Conservation (phyloP, 805 yeast genomes). For the Kazachstania taianensis region DNA sequence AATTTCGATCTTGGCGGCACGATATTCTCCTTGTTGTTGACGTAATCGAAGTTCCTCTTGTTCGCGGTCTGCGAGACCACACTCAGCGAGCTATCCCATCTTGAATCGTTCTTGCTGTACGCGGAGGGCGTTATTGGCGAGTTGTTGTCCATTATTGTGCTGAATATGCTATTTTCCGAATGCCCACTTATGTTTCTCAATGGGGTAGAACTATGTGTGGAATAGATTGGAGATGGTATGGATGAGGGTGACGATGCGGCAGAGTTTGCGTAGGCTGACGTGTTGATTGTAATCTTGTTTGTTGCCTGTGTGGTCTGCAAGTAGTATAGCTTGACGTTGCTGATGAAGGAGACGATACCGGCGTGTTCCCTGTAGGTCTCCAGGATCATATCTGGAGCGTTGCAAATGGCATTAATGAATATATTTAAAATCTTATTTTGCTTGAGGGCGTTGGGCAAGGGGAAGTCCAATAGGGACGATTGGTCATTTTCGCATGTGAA, state of each 20-base stretch:
- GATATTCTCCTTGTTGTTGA: constrained; percentile 3
- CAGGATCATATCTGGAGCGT: constrained; percentile 18
- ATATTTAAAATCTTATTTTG: constrained; percentile 18
- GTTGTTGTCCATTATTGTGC: constrained; percentile 16
- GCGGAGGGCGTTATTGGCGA: constrained; percentile 29
- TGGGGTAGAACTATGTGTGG: constrained; percentile 24
- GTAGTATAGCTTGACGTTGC: constrained; percentile 10
- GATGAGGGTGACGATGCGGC: constrained; percentile 8
- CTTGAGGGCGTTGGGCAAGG: constrained; percentile 19
- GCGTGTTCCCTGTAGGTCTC: constrained; percentile 18
- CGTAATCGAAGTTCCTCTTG: constrained; percentile 3
- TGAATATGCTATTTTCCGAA: constrained; percentile 27
- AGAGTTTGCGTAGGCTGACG: background rate
- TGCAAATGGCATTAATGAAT: constrained; percentile 17
- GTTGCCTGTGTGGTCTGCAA: constrained; percentile 2
- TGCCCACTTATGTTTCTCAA: constrained; percentile 25
- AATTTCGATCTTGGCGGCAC: constrained; percentile 26
- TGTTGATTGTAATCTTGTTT: constrained; percentile 1
- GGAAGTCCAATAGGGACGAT: constrained; percentile 18
- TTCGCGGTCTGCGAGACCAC: constrained; percentile 9
- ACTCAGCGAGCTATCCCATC: constrained; percentile 18
- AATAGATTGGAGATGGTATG: constrained; percentile 24
- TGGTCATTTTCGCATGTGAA: constrained; percentile 24
- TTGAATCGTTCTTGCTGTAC: constrained; percentile 21
- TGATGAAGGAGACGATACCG: constrained; percentile 18